phyloP scores from a whole-genome alignment of 371 early-diverging fungal genomes.

The Fennellomyces sp. region DNA sequence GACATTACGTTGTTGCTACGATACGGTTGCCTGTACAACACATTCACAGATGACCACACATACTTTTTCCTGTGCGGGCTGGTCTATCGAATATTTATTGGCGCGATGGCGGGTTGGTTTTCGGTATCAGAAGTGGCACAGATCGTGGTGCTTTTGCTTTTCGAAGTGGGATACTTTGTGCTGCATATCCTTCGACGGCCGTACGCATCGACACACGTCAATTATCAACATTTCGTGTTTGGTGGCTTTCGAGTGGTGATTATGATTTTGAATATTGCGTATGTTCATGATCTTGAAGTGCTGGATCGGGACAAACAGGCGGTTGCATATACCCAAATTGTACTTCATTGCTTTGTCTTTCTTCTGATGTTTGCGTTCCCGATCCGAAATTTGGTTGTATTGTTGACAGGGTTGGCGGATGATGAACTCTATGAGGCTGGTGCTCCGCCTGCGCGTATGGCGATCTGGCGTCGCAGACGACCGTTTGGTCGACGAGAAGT shows the following conservation, averaged over 20 bases:
- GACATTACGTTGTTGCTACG: slow-evolving; percentile 49
- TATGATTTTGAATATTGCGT: slow-evolving; percentile 30
- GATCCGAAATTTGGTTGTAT: slow-evolving; percentile 23
- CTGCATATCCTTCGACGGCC: slow-evolving; percentile 25
- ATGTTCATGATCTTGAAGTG: slow-evolving; percentile 12
- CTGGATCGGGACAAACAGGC: slow-evolving; percentile 32
- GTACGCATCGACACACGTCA: slow-evolving; percentile 32
- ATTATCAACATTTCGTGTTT: slow-evolving; percentile 26
- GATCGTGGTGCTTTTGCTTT: slow-evolving; percentile 31
- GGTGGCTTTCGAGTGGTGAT: slow-evolving; percentile 25
- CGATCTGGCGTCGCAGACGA: slow-evolving; percentile 18
- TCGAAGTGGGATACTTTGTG: slow-evolving; percentile 22
- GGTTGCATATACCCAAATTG: slow-evolving; percentile 38
- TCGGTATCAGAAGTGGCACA: slow-evolving; percentile 35
- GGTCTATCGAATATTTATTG: slow-evolving; percentile 31
- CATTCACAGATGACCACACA: slow-evolving; percentile 48
- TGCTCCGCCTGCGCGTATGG: slow-evolving; percentile 25
- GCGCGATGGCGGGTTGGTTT: slow-evolving; percentile 45
- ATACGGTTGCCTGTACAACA: slow-evolving; percentile 56
- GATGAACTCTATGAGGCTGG: slow-evolving; percentile 22
- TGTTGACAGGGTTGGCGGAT: slow-evolving; percentile 23
- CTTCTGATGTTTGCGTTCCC: slow-evolving; percentile 24
- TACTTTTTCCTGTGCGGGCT: slow-evolving; percentile 49
- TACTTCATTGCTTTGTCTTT: slow-evolving; percentile 35
- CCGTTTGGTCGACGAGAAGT: neutral